Evolutionary conservation across 306 rosid species (phyloP).

Genomic region (Comarum palustre): DNA sequence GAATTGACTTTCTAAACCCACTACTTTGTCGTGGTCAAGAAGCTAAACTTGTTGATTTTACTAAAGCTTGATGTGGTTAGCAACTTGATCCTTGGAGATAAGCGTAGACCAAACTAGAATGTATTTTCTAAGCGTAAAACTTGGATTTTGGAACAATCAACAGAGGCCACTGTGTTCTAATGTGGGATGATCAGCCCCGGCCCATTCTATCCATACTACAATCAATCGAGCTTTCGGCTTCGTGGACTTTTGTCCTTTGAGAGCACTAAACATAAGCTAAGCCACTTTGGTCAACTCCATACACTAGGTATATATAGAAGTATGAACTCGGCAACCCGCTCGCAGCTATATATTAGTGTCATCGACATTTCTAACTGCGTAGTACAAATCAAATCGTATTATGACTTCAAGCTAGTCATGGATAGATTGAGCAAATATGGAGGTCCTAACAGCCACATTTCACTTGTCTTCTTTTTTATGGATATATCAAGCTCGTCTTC

Average conservation of each 20-base stretch:
- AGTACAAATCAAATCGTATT: background rate
- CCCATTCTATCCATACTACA: background rate
- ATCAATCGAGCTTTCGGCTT: conserved; percentile 4
- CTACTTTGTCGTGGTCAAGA: background rate
- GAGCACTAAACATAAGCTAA: background rate
- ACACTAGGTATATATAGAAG: too few species aligned
- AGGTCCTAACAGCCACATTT: too few species aligned
- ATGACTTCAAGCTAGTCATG: background rate
- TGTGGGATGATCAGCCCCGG: conserved; percentile 3
- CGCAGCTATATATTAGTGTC: background rate
- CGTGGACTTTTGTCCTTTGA: background rate
- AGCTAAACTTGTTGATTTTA: background rate
- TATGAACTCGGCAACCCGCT: too few species aligned
- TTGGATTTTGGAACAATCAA: background rate
- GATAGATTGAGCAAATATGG: too few species aligned
- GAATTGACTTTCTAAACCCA: background rate
- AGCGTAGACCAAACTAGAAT: background rate
- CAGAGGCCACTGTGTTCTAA: background rate
- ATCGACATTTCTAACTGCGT: background rate
- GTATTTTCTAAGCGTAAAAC: background rate
- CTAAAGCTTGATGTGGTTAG: background rate
- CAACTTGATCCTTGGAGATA: background rate
- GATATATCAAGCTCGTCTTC: too few species aligned
- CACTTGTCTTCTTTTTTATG: background rate
- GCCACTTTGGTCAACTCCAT: background rate